These are phyloP conservation scores for Agroathelia rolfsii DNA, from an alignment of 1,284 basidiomycete species.

Conservation along the genomic window DNA sequence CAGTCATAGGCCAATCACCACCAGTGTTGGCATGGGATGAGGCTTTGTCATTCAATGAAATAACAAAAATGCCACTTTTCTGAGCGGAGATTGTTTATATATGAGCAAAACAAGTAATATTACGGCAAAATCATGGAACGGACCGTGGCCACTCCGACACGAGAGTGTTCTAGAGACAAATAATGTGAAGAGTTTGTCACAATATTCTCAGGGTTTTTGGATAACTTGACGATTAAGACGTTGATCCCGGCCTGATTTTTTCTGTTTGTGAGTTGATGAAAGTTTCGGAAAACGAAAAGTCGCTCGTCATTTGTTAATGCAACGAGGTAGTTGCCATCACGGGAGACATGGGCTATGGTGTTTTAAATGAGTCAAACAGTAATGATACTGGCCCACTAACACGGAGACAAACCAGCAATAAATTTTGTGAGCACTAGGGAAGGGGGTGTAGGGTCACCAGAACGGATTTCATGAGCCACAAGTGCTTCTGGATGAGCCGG, in stretches of 20 bases:
- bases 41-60: slow-evolving; percentile 21
- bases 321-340: too few species aligned
- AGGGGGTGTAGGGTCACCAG: slow-evolving; percentile 13
- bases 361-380: too few species aligned
- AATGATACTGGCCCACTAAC: too few species aligned
- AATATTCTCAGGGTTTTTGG: slow-evolving; percentile 7
- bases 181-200: slow-evolving; percentile 28
- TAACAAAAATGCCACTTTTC: slow-evolving; percentile 38
- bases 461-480: slow-evolving; percentile 23
- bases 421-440: slow-evolving; percentile 11
- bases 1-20: slow-evolving; percentile 17
- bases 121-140: slow-evolving; percentile 12
- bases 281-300: too few species aligned
- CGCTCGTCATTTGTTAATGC: too few species aligned
- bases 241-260: slow-evolving; percentile 9
- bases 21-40: slow-evolving; percentile 12
- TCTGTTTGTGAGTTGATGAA: slow-evolving; percentile 9
- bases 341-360: too few species aligned
- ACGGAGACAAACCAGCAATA: slow-evolving; percentile 9
- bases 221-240: slow-evolving; percentile 12
- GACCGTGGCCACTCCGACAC: slow-evolving; percentile 42
- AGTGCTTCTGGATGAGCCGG: slow-evolving; percentile 10
- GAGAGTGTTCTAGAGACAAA: slow-evolving; percentile 41
- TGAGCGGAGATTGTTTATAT: slow-evolving; percentile 15
- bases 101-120: neutral